Base-by-base conservation (phyloP, 345 rosid genomes). In the Gossypium anomalum region DNA sequence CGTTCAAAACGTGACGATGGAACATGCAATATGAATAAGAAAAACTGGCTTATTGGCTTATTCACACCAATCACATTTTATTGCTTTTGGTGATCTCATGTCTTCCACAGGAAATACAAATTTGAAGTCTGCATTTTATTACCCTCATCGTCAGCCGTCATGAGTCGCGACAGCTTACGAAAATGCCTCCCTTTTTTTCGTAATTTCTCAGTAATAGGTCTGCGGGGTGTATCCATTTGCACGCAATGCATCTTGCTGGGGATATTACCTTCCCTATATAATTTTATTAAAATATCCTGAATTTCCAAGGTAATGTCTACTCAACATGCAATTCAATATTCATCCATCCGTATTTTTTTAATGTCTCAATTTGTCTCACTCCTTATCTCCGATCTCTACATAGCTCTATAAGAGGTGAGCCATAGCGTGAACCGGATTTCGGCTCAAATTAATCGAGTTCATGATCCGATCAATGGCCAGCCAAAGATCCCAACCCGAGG, bases 201-300 rank as follows among this genome's bases (percentile, higher is more conserved):
- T 51, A 29, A 44, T 19, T 65, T 66, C 10, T 45, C n/a, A 12
- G 53, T 45, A 2, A 67, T 67, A 23, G 41, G 41, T 47, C 71
- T 20, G 53, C 57, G 22, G 57, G 29, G 2, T 23, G 44, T 16
- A 48, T 22, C 57, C 3, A 9, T 49, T 49, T 47, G 2, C 25
- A 68, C 44, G 72, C 72, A 49, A 49, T 68, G 44, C 58, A 67
- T 56, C 72, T 59, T 59, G 29, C 19, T 8, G n/a, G 16, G n/a
- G 65, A 63, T n/a, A 67, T 7, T 47, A 3, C 11, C 20, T 14
- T 64, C 16, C 14, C 22, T 34, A 16, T 41, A 9, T 41, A 16
- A 10, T n/a, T 41, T 41, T 17, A 64, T 34, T 64, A 17, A 29
- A 62, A 29, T 62, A 15, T 14, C 38, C 41, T 15, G 19, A 48